phyloP scores from a whole-genome alignment of 2,329 filamentous ascomycete species.

The Didymella pinodella region DNA sequence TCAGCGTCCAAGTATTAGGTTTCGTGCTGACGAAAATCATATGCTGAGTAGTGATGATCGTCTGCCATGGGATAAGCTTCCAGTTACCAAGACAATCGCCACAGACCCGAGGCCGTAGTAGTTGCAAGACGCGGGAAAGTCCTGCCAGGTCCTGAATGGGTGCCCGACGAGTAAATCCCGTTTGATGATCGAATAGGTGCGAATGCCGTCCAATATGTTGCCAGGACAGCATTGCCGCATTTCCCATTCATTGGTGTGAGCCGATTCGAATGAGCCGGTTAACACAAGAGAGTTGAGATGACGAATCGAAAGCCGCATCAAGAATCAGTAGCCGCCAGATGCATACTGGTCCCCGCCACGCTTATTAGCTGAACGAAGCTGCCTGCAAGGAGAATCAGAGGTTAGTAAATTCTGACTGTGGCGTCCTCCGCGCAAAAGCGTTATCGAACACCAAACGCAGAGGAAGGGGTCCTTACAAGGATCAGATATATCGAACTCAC shows the following conservation, averaged over 20 bases:
- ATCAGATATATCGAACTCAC: slow-evolving; percentile 84
- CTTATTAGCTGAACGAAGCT: slow-evolving; percentile 62
- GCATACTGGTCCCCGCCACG: slow-evolving; percentile 58
- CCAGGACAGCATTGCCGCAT: slow-evolving; percentile 55
- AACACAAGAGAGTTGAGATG: slow-evolving; percentile 52
- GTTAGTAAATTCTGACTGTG: slow-evolving; percentile 60
- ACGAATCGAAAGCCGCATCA: slow-evolving; percentile 52
- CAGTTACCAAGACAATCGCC: slow-evolving; percentile 40
- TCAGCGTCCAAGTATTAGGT: slow-evolving; percentile 32
- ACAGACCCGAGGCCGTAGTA: slow-evolving; percentile 38
- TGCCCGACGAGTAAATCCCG: slow-evolving; percentile 48
- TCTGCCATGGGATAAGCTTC: slow-evolving; percentile 40
- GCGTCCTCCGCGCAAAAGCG: slow-evolving; percentile 72
- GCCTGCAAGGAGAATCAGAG: slow-evolving; percentile 54
- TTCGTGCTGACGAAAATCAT: slow-evolving; percentile 27
- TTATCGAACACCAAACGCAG: slow-evolving; percentile 82
- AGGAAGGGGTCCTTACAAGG: slow-evolving; percentile 90
- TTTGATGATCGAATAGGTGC: slow-evolving; percentile 48
- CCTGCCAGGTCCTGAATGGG: slow-evolving; percentile 45
- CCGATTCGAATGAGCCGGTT: slow-evolving; percentile 39
- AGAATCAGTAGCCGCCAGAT: slow-evolving; percentile 59
- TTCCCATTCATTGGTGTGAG: slow-evolving; percentile 53
- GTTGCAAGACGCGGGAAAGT: slow-evolving; percentile 37
- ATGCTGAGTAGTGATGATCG: slow-evolving; percentile 32
- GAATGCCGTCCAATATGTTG: slow-evolving; percentile 49